Conservation (phyloP, 1,139 yeast genomes). For the Saccharomyces uvarum region DNA sequence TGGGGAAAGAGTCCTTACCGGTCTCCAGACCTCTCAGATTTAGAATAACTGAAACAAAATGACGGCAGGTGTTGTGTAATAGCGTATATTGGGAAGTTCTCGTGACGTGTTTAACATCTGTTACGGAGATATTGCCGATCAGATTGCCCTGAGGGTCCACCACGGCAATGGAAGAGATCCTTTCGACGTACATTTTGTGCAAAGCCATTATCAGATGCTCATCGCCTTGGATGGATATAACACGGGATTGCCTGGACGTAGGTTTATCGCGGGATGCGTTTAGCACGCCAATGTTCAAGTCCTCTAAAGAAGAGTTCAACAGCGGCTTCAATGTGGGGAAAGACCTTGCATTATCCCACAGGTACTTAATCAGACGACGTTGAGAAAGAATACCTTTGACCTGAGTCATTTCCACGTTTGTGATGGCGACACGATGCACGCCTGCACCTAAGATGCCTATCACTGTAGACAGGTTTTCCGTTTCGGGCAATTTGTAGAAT, state of each 20-base stretch:
- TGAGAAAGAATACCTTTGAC: constrained; percentile 81
- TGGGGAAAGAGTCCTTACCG: constrained; percentile 90
- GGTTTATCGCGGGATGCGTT: constrained; percentile 19
- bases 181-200: constrained; percentile 69
- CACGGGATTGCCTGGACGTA: constrained; percentile 33
- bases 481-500: constrained; percentile 63
- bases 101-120: constrained; percentile 81
- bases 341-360: constrained; percentile 88
- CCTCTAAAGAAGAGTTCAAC: constrained; percentile 47
- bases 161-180: constrained; percentile 87
- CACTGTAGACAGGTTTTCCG: constrained; percentile 61
- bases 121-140: constrained; percentile 85
- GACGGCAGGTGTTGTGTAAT: constrained; percentile 71
- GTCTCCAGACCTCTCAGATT: constrained; percentile 74
- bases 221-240: constrained; percentile 76
- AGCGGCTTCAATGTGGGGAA: constrained; percentile 74
- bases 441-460: constrained; percentile 85
- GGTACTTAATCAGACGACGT: constrained; percentile 68
- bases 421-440: constrained; percentile 84
- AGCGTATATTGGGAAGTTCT: constrained; percentile 74
- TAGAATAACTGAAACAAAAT: constrained; percentile 75
- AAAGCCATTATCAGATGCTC: constrained; percentile 79
- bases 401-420: constrained; percentile 40
- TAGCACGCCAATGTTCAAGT: constrained; percentile 28
- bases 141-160: constrained; percentile 67